A percentile compares a stretch with the other conserved stretches of the same genome.
Conservation (phyloP, 768 basidiomycete genomes). For the Pulveroboletus sp. region DNA sequence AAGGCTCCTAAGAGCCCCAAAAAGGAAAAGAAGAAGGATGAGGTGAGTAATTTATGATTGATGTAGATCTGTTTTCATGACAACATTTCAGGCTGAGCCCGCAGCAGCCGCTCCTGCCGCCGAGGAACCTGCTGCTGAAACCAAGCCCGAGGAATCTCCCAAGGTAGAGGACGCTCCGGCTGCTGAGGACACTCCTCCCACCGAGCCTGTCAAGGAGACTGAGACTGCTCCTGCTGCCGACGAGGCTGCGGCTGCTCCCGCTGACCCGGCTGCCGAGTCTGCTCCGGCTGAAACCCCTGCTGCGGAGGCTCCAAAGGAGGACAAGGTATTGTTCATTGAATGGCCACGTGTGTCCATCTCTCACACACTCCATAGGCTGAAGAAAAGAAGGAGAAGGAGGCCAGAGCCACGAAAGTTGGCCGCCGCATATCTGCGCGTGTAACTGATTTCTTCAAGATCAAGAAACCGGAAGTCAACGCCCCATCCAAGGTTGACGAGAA, state of each 20-base stretch:
- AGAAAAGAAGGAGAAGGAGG: conserved; percentile 49
- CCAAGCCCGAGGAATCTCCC: conserved; percentile 29
- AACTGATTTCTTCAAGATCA: conserved; percentile 78
- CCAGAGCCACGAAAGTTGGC: conserved; percentile 60
- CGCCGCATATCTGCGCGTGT: conserved; percentile 87
- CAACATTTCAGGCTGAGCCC: conserved; percentile 28
- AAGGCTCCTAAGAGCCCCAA: conserved; percentile 72
- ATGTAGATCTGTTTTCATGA: not conserved
- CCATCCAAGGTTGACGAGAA: conserved; percentile 87
- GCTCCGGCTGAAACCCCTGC: conserved; percentile 37
- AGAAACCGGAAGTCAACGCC: conserved; percentile 57
- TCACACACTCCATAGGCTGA: conserved; percentile 31
- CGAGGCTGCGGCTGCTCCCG: conserved; percentile 27
- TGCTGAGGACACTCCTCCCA: conserved; percentile 31
- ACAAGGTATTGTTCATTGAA: conserved; percentile 42
- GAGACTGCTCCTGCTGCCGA: conserved; percentile 34
- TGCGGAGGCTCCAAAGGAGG: conserved; percentile 48
- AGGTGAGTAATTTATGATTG: conserved; percentile 37
- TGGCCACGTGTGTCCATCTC: not conserved
- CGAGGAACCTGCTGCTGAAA: conserved; percentile 34
- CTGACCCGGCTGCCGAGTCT: conserved; percentile 28
- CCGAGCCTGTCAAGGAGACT: conserved; percentile 70
- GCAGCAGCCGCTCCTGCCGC: conserved; percentile 32
- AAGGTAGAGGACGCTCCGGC: conserved; percentile 43
- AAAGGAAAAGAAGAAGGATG: conserved; percentile 82